Base-by-base conservation (phyloP, 2,329 filamentous ascomycete genomes). In the Coleophoma crateriformis region DNA sequence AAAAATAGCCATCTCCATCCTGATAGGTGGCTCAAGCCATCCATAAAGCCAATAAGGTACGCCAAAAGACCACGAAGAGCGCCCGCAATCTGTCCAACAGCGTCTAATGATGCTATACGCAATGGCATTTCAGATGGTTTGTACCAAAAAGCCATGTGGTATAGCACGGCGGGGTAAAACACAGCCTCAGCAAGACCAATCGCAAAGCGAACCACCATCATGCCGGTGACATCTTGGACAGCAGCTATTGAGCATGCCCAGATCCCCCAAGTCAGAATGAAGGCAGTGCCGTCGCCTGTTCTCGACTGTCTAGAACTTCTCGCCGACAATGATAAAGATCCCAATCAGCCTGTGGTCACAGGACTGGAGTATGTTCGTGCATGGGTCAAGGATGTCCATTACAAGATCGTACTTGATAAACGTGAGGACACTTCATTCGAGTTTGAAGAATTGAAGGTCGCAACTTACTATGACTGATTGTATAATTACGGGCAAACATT, bases 341-440 rank as follows among this genome's bases (percentile, higher is more conserved):
- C 61, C 1, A 67, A 57, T 35, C 58, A 56, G 34, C 62, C 64
- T 5, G 65, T 67, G 1, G 63, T 68, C 0, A 67, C 67, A 1
- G 72, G 71, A 0, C 72, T 68, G 2, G 71, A 74, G 40, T 75
- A 74, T 49, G 71, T 74, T 12, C 65, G 72, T 2, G 72, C 71
- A 2, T 61, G 71, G 8, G 72, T 74, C 20, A 72, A 68, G 58
- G 71, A 74, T 54, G 71, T 74, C 33, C 71, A 74, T 56, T 51
- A 72, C 48, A 73, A 71, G 61, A 68, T 65, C 7, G 69, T 75
- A 5, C 38, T 73, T 35, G 68, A 71, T 33, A 70, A 68, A 48
- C 62, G 71, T 14, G 70, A 70, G 34, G 71, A 71, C 2, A 74
- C 71, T 3, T 62, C 64, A 5, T 73, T 74, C 45, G 66, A 71